A percentile compares a stretch with the other conserved stretches of the same genome.
phyloP scores from a whole-genome alignment of 2,329 filamentous ascomycete species.

The Aspergillus terreus region DNA sequence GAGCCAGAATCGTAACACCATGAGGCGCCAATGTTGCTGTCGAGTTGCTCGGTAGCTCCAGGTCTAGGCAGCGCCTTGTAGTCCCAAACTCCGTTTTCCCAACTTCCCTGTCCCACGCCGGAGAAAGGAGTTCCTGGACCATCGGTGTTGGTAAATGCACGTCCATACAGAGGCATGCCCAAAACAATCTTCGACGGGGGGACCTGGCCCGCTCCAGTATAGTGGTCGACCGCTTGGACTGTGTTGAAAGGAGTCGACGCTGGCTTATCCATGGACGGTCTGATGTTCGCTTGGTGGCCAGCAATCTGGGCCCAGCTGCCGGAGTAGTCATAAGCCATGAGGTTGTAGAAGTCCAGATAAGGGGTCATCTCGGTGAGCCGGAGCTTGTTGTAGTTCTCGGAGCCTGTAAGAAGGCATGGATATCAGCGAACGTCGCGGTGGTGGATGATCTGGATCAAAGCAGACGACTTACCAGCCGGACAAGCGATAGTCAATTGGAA shows the following conservation, averaged over 20 bases:
- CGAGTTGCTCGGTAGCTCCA: conserved; percentile 62
- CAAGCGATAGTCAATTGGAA: conserved; percentile 50
- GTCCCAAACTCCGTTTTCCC: conserved; percentile 83
- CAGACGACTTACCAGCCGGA: conserved; percentile 37
- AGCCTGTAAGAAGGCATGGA: conserved; percentile 23
- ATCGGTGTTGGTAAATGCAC: conserved; percentile 75
- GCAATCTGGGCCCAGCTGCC: conserved; percentile 72
- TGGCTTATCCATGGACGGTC: conserved; percentile 56
- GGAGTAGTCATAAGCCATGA: conserved; percentile 83
- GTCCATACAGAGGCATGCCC: conserved; percentile 95
- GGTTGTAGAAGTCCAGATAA: conserved; percentile 52
- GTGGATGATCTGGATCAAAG: not conserved
- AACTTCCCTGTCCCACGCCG: conserved; percentile 69
- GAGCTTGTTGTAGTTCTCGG: conserved; percentile 41
- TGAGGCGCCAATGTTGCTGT: conserved; percentile 63
- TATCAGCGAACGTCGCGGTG: not conserved
- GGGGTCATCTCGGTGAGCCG: conserved; percentile 43
- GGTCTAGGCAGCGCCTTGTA: conserved; percentile 77
- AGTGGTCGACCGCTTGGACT: conserved; percentile 65
- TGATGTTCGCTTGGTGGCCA: conserved; percentile 81
- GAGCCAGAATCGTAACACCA: conserved; percentile 69
- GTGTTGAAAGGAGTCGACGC: conserved; percentile 74
- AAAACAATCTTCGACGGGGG: conserved; percentile 70
- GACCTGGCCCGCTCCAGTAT: conserved; percentile 60
- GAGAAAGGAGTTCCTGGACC: conserved; percentile 68